Base-by-base conservation (phyloP, 768 basidiomycete species). In the Arthromyces matolae region DNA sequence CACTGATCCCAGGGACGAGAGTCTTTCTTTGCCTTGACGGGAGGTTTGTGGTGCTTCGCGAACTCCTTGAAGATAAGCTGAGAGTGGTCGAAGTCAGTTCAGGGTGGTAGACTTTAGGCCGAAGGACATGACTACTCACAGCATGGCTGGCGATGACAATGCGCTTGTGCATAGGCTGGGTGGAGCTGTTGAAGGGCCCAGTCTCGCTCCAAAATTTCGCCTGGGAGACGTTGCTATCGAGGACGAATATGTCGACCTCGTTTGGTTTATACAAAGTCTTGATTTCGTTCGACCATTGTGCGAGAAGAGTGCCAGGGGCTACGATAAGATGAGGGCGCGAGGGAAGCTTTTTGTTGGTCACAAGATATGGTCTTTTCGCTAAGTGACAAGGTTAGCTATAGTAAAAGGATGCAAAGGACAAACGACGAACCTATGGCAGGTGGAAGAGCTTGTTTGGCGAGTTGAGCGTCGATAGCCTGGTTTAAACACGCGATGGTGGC, bases 211-310 rank as follows among this genome's bases (percentile, higher is more conserved):
- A 67, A 41, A 68, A 70, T 0, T 18, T n/a, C 2, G 42, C 18
- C 4, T 47, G 41, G 4, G 54, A 36, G n/a, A n/a, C n/a, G 1
- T 9, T 37, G 16, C 51, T 46, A 3, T 51, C 48, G 14, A 68
- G 68, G 12, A 59, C n/a, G 13, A 68, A 44, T 4, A 70, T 56
- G 18, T 66, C 63, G n/a, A n/a, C n/a, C n/a, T n/a, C n/a, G n/a
- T n/a, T n/a, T n/a, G n/a, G n/a, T n/a, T n/a, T n/a, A n/a, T n/a
- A n/a, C n/a, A n/a, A n/a, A n/a, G n/a, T n/a, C n/a, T n/a, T n/a
- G n/a, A n/a, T n/a, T n/a, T n/a, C n/a, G n/a, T n/a, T n/a, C n/a
- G n/a, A n/a, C n/a, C n/a, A n/a, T n/a, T n/a, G n/a, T n/a, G n/a
- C n/a, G n/a, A n/a, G n/a, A n/a, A n/a, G n/a, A n/a, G n/a, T n/a